A percentile compares a stretch with the other conserved stretches of the same genome.
Conservation (phyloP, 2,329 filamentous ascomycete species). For the Ceratocystis smalleyi region DNA sequence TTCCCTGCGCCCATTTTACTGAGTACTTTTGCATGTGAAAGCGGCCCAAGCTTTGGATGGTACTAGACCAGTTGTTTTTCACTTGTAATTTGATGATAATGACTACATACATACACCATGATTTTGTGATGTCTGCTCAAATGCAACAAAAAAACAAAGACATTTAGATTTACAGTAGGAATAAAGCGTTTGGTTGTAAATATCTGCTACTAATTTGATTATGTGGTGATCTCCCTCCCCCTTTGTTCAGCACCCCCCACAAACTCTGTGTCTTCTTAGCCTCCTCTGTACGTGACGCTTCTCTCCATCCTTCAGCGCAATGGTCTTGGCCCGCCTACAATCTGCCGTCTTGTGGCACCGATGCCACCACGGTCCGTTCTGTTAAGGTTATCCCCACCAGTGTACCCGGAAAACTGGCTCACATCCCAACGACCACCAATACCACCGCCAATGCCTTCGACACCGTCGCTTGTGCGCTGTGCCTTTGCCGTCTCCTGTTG, state of each 20-base stretch:
- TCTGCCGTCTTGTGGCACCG: slow-evolving; percentile 57
- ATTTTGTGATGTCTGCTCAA: no score
- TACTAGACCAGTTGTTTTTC: no score
- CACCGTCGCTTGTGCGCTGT: slow-evolving; percentile 34
- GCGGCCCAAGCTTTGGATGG: background rate
- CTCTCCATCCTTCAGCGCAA: slow-evolving; percentile 10
- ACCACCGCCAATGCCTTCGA: slow-evolving; percentile 51
- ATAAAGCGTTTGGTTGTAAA: background rate
- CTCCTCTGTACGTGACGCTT: slow-evolving; percentile 27
- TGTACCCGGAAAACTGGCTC: slow-evolving; percentile 58
- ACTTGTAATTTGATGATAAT: no score
- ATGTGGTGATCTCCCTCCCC: background rate
- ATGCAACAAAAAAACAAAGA: background rate
- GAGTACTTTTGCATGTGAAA: background rate
- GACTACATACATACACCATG: no score
- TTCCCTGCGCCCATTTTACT: background rate
- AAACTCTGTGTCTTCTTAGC: background rate
- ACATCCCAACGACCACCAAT: slow-evolving; percentile 59
- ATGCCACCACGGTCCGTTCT: slow-evolving; percentile 44
- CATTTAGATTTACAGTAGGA: background rate
- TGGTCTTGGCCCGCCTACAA: slow-evolving; percentile 57
- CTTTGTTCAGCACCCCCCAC: background rate
- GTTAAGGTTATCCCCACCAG: slow-evolving; percentile 62
- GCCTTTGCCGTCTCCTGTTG: slow-evolving; percentile 49
- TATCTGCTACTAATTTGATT: background rate